Conservation (phyloP, 2,329 filamentous ascomycete genomes). For the Cladosporium sp. region DNA sequence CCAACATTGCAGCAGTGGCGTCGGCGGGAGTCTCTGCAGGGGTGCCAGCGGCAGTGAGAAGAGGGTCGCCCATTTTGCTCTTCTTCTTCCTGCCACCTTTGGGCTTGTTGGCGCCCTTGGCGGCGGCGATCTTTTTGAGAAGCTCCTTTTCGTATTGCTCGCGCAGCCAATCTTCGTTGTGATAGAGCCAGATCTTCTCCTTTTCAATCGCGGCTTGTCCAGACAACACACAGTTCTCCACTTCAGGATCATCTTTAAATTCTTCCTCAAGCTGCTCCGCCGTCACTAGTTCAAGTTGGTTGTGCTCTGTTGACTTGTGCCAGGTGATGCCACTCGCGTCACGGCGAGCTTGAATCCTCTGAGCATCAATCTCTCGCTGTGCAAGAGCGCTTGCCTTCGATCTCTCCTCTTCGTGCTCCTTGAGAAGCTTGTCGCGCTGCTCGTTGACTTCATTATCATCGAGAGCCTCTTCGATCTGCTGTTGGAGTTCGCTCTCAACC, state of each 20-base stretch:
- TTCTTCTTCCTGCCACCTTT: constrained; percentile 39
- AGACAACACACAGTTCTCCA: constrained; percentile 70
- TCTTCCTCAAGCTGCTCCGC: constrained; percentile 51
- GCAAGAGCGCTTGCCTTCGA: constrained; percentile 26
- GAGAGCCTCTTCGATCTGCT: constrained; percentile 38
- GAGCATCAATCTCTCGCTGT: constrained; percentile 30
- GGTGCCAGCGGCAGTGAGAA: constrained; percentile 38
- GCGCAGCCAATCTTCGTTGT: constrained; percentile 90
- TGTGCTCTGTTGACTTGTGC: constrained; percentile 29
- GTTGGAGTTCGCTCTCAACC: constrained; percentile 43
- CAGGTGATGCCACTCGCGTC: constrained; percentile 42
- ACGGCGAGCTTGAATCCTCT: constrained; percentile 48
- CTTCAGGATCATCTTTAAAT: constrained; percentile 85
- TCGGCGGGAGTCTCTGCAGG: constrained; percentile 41
- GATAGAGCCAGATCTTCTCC: constrained; percentile 88
- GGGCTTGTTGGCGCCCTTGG: constrained; percentile 39
- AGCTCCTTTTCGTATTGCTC: constrained; percentile 80
- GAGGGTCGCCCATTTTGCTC: constrained; percentile 37
- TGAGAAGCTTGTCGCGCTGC: constrained; percentile 26
- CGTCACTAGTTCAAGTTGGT: constrained; percentile 20
- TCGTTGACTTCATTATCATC: constrained; percentile 27
- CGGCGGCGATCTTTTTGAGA: constrained; percentile 60
- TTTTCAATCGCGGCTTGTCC: constrained; percentile 74
- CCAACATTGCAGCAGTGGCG: constrained; percentile 41
- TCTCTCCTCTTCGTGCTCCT: constrained; percentile 25